Evolutionary conservation across 768 basidiomycete species (phyloP).

Genomic region (Daedaleopsis nitida): DNA sequence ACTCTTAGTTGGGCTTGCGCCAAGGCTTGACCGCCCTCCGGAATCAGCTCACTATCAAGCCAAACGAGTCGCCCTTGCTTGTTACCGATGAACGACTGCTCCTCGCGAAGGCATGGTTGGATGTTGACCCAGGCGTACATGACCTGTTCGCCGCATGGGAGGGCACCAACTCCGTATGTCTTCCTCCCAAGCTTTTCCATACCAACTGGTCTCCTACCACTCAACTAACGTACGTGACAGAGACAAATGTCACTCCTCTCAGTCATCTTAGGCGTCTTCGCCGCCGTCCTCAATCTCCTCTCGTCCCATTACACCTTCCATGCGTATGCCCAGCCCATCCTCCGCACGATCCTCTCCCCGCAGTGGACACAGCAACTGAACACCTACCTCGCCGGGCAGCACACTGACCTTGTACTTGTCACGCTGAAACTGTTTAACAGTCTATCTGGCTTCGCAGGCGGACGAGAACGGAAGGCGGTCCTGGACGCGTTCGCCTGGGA

Average conservation of each 20-base stretch:
- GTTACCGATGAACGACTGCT: slow-evolving; percentile 62
- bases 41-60: slow-evolving; percentile 60
- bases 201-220: neutral
- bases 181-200: neutral
- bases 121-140: slow-evolving; percentile 51
- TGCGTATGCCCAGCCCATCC: slow-evolving; percentile 57
- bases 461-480: slow-evolving; percentile 61
- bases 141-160: slow-evolving; percentile 72
- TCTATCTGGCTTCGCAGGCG: slow-evolving; percentile 65
- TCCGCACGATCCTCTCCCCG: slow-evolving; percentile 59
- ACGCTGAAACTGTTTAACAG: slow-evolving; percentile 64
- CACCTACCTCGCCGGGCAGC: slow-evolving; percentile 59
- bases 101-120: slow-evolving; percentile 66
- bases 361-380: slow-evolving; percentile 59
- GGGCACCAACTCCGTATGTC: slow-evolving; percentile 48
- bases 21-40: slow-evolving; percentile 55
- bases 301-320: slow-evolving; percentile 74
- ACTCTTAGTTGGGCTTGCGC: neutral
- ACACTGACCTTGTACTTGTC: slow-evolving; percentile 67
- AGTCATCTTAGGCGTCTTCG: slow-evolving; percentile 53
- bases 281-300: slow-evolving; percentile 61
- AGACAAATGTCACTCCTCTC: slow-evolving; percentile 46
- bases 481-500: slow-evolving; percentile 81
- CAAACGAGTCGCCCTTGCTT: slow-evolving; percentile 47
- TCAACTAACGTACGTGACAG: slow-evolving; percentile 26